phyloP scores from a whole-genome alignment of 108 stramenopile genomes.

The Skeletonema grethae region DNA sequence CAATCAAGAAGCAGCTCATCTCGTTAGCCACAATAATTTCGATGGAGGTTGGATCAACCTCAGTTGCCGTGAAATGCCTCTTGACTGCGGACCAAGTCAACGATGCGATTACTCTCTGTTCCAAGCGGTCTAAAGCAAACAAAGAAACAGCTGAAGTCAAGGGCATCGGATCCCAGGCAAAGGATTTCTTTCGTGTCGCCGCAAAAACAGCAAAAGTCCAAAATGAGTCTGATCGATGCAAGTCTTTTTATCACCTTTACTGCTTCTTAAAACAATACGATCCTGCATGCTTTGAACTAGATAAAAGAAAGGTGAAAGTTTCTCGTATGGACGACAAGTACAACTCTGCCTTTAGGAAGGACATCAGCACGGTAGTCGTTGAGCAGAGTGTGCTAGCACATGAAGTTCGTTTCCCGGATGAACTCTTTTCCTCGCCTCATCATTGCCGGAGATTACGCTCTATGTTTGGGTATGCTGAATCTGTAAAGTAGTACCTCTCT shows the following conservation, averaged over 20 bases:
- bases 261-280: constrained; percentile 29
- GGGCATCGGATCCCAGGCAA: constrained; percentile 6
- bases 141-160: background rate
- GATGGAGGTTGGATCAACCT: constrained; percentile 15
- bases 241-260: constrained; percentile 30
- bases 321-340: constrained; percentile 8
- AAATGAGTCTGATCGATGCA: constrained; percentile 29
- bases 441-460: constrained; percentile 19
- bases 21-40: constrained; percentile 31
- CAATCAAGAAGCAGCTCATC: constrained; percentile 22
- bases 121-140: constrained; percentile 12
- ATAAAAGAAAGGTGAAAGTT: constrained; percentile 26
- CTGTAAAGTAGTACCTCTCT: constrained; percentile 6
- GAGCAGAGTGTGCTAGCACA: constrained; percentile 40
- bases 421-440: constrained; percentile 17
- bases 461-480: constrained; percentile 34
- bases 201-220: constrained; percentile 11
- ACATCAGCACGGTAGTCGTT: constrained; percentile 18
- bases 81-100: constrained; percentile 18
- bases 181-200: constrained; percentile 24
- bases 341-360: constrained; percentile 9
- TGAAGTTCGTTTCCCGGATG: constrained; percentile 32
- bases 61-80: constrained; percentile 25
- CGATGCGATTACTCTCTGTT: constrained; percentile 28
- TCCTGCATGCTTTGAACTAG: constrained; percentile 20